phyloP scores from a whole-genome alignment of 2,329 filamentous ascomycete species.

The Neospermospora avenae region DNA sequence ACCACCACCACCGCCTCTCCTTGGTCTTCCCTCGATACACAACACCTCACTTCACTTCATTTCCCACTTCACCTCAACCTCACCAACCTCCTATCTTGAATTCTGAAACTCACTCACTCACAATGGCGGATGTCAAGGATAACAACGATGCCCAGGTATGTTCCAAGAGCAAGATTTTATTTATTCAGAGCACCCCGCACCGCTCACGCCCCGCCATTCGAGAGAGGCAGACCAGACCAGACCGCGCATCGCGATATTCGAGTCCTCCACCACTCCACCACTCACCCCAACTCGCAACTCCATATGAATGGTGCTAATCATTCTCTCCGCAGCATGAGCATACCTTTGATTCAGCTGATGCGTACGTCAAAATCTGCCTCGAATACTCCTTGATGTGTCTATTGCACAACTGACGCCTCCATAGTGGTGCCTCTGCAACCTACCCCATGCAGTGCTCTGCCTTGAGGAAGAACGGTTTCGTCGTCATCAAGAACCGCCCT shows the following conservation, averaged over 20 bases:
- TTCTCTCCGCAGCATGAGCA: constrained; percentile 38
- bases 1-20: constrained; percentile 17
- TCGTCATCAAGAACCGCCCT: constrained; percentile 96
- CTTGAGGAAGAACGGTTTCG: constrained; percentile 98
- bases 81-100: constrained; percentile 22
- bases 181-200: constrained; percentile 11
- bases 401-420: constrained; percentile 81
- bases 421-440: constrained; percentile 88
- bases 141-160: constrained; percentile 42
- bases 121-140: constrained; percentile 57
- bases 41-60: constrained; percentile 9
- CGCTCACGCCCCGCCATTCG: constrained; percentile 10
- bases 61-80: constrained; percentile 9
- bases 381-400: too few relatives aligned
- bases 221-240: too few relatives aligned
- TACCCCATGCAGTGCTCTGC: constrained; percentile 99
- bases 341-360: constrained; percentile 89
- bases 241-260: constrained; percentile 1
- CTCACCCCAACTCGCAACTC: not conserved
- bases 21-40: constrained; percentile 21
- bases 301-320: constrained; percentile 12
- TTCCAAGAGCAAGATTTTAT: constrained; percentile 5
- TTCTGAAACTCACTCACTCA: constrained; percentile 38
- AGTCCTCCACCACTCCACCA: not conserved
- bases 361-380: too few relatives aligned